These are phyloP conservation scores for Suillus hirtellus DNA, from an alignment of 768 basidiomycete genomes.

Conservation along the genomic window DNA sequence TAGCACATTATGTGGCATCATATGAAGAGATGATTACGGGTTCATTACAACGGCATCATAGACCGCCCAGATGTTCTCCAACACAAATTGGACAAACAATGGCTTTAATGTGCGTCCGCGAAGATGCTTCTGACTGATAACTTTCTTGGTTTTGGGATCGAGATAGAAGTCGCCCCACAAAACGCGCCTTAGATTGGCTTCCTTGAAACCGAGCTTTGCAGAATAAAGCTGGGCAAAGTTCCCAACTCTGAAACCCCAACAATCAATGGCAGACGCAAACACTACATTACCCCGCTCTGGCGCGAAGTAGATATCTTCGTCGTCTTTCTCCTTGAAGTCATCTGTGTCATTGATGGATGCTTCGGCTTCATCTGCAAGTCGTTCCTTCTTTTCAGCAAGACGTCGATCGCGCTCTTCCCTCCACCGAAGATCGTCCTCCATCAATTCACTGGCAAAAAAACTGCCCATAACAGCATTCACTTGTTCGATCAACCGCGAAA, in stretches of 20 bases:
- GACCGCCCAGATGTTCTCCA: conserved; percentile 97
- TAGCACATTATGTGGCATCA: conserved; percentile 16
- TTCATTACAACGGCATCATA: conserved; percentile 89
- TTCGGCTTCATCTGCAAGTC: conserved; percentile 64
- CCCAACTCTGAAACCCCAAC: conserved; percentile 95
- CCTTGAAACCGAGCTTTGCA: conserved; percentile 86
- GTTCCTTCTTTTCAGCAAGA: conserved; percentile 73
- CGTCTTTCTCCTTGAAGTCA: conserved; percentile 92
- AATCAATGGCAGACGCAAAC: conserved; percentile 94
- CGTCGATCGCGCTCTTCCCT: conserved; percentile 87
- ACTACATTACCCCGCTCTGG: conserved; percentile 95
- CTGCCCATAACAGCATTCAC: conserved; percentile 98
- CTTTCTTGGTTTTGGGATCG: conserved; percentile 92
- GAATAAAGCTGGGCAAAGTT: conserved; percentile 95
- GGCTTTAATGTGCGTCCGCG: conserved; percentile 87
- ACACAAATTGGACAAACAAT: conserved; percentile 93
- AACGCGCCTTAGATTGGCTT: conserved; percentile 78
- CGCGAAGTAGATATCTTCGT: conserved; percentile 96
- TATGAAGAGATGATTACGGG: conserved; percentile 52
- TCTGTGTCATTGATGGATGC: conserved; percentile 58
- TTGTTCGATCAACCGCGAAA: conserved; percentile 91
- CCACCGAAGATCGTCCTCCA: conserved; percentile 97
- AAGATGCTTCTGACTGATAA: conserved; percentile 89
- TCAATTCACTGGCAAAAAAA: conserved; percentile 92
- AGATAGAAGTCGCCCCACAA: conserved; percentile 98